Evolutionary conservation across 768 basidiomycete species (phyloP), one percentile per base, ranked within the genome.

Genomic region (Fomitopsis serialis): DNA sequence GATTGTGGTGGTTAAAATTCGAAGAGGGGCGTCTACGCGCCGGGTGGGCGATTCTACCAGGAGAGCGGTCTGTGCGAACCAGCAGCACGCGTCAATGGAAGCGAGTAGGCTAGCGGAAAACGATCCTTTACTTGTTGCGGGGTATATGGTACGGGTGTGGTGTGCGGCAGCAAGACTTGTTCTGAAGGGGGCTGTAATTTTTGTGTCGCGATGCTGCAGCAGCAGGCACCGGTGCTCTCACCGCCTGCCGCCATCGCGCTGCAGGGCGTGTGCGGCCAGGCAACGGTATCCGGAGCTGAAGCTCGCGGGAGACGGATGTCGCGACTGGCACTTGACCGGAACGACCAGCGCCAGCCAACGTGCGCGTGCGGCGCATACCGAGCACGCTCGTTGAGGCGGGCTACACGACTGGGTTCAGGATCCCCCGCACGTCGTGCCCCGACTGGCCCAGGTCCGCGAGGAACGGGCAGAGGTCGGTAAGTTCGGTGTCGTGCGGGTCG

Each of bases 401-500:
- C 19, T 63, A 55, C 49, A 60, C 52, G n/a, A 46, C 46, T n/a
- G 60, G 52, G 32, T 65, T 59, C 24, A 65, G 56, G 23, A 65
- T 55, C 13, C 61, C 92, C 54, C 96, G 79, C 42, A 98, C 89
- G 69, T 99, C 96, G 34, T 21, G 19, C 3, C 25, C 15, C 23
- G 92, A 89, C 17, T 76, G 72, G 37, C 75, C 79, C 43, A 99
- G 78, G 70, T 99, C 96, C 32, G 89, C 74, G 57, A 99, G 79
- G 80, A 99, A 98, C 27, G 93, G 92, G 53, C 93, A 85, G 45
- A 98, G 76, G 70, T 98, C 96, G 43, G 90, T 96, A 57, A 98
- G 79, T 68, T 98, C 95, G 42, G 96, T 96, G 66, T 98, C 95
- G 63, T 98, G 95, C 6, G 94, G 95, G 71, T 94, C 94, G 69